Evolutionary conservation across 805 yeast genomes (phyloP), one percentile per base, ranked within the genome.

Genomic region (Torulaspora gathmanii): DNA sequence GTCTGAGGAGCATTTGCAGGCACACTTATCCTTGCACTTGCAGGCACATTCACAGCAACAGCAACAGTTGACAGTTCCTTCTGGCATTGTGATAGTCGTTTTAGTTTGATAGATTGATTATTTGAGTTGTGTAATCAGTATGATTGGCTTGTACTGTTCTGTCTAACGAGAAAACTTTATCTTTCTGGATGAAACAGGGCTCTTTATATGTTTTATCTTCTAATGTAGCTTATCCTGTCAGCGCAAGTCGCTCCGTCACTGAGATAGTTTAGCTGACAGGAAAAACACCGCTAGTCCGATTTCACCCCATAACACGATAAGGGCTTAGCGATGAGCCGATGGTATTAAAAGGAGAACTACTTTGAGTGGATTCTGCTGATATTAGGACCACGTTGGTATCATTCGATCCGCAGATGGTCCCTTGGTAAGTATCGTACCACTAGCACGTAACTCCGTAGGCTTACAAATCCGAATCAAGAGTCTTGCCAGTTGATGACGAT

Each of bases 231-330:
- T 5, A 19, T 5, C 12, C 11, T 38, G 27, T 29, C 41, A 51
- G 33, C 33, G 19, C 28, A 38, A 39, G 16, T 34, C 37, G 23
- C 40, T 31, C 34, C 12, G 33, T 26, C 22, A 6, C 8, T 25
- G 27, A 33, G 40, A n/a, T n/a, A 15, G 8, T 16, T 36, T 36
- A 15, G 40, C 40, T 28, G 41, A 37, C 10, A 26, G 26, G 31
- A 13, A 11, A 22, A 1, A 13, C 29, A 8, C 11, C 30, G n/a
- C 20, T 4, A 22, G 25, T 22, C 25, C n/a, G 17, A 31, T 12
- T 10, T 10, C 12, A 15, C 11, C 34, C 20, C 20, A 15, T 19
- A 11, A 8, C 7, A 25, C 15, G 23, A 19, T 13, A n/a, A 15
- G 30, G 12, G 26, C 30, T 25, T 17, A 9, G 20, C 29, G 33